These are phyloP conservation scores for Colletotrichum horii DNA, from an alignment of 2,329 filamentous ascomycete genomes.

Conservation along the genomic window DNA sequence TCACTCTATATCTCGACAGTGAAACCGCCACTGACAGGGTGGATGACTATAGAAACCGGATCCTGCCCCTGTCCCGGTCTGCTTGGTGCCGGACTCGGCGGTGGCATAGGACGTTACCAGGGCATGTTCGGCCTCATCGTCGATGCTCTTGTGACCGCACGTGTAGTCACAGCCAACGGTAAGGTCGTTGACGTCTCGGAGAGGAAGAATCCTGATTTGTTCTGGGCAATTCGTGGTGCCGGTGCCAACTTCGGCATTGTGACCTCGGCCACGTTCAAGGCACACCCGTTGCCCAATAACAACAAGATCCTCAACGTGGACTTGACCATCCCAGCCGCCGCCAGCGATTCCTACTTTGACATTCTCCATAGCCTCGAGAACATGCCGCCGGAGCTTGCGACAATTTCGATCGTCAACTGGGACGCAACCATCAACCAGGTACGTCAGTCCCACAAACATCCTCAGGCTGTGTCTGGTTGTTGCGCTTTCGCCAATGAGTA, in stretches of 20 bases:
- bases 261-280: conserved; percentile 26
- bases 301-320: neutral
- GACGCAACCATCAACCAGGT: neutral
- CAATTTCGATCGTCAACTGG: neutral
- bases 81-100: neutral
- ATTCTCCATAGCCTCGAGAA: neutral
- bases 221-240: conserved; percentile 47
- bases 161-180: conserved; percentile 44
- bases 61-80: neutral
- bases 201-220: conserved; percentile 45
- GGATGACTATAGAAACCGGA: neutral
- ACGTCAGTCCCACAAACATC: too few species aligned
- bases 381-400: neutral
- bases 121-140: conserved; percentile 51
- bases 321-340: neutral
- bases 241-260: conserved; percentile 49
- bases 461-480: too few species aligned
- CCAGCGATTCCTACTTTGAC: neutral
- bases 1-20: too few species aligned
- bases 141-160: conserved; percentile 43
- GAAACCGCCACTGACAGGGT: too few species aligned
- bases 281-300: conserved; percentile 33
- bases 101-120: neutral
- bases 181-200: conserved; percentile 42
- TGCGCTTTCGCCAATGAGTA: too few species aligned